phyloP scores from a whole-genome alignment of 371 early-diverging fungal species.

The Circinella umbellata region DNA sequence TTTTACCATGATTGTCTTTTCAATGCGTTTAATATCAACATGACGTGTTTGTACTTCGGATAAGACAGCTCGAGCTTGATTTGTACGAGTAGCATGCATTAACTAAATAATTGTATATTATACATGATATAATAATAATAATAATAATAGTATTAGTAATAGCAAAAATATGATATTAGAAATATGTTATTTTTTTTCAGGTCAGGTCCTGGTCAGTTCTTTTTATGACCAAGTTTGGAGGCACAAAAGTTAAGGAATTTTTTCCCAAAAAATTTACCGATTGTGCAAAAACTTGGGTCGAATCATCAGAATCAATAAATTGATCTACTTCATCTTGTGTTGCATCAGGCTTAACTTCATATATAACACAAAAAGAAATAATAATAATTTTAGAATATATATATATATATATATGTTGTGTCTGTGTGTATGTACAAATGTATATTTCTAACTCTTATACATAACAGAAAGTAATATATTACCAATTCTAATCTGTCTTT shows the following conservation, averaged over 20 bases:
- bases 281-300: slow-evolving; percentile 79
- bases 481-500: slow-evolving; percentile 88
- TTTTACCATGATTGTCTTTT: slow-evolving; percentile 70
- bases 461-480: neutral
- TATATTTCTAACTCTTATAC: too few species aligned
- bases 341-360: slow-evolving; percentile 79
- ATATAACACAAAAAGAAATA: neutral
- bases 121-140: too few species aligned
- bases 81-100: slow-evolving; percentile 68
- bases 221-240: too few species aligned
- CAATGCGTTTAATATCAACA: slow-evolving; percentile 81
- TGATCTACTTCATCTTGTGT: slow-evolving; percentile 75
- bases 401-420: neutral
- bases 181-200: too few species aligned
- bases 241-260: too few species aligned
- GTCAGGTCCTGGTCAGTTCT: too few species aligned
- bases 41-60: slow-evolving; percentile 81
- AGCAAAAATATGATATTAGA: too few species aligned
- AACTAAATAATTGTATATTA: slow-evolving; percentile 38
- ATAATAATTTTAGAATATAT: neutral
- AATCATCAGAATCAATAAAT: slow-evolving; percentile 69
- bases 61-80: slow-evolving; percentile 74
- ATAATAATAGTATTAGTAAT: too few species aligned
- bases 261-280: slow-evolving; percentile 47
- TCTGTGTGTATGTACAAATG: too few species aligned